Evolutionary conservation across 352 stramenopile species (phyloP), one percentile per base, ranked within the genome.

Genomic region (Phytophthora nicotianae): DNA sequence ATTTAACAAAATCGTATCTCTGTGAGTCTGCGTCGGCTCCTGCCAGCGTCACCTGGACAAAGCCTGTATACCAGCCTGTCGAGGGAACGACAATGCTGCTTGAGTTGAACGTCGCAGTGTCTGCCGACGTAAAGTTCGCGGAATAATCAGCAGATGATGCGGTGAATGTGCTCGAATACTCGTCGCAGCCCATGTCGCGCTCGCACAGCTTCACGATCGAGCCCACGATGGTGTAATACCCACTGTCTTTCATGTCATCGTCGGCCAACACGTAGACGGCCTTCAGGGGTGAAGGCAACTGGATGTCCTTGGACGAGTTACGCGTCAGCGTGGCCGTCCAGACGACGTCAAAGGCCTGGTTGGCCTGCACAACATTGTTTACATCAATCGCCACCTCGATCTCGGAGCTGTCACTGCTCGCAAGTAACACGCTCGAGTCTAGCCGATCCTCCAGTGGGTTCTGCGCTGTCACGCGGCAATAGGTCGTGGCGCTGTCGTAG

Each of bases 1-100:
- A 83, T 51, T 70, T 80, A 42, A 75, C 62, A 47, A 78, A 75
- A 47, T 90, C 81, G 35, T 82, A 88, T 46, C 81, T 61, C 17
- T 70, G 73, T 14, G 33, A 46, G 19, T 69, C 62, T 10, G 58
- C 29, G 8, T 68, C 62, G 4, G 62, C 29, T 0, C 70, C 74
- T 6, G 68, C 68, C 5, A 89, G 55, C 10, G 81, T 81, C 32
- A 88, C 26, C 50, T 88, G 79, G 4, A 64, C 49, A 46, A 88
- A 77, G 5, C 77, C 77, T 0, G 40, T 32, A 45, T 85, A 82
- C 55, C 64, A 75, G 4, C 74, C 74, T 11, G 53, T 50, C 0
- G 58, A 58, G 6, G 72, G 65, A 11, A 90, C 24, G n/a, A 62
- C 58, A 32, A 88, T 41, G 27, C 24, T 46, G 35, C 52, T 77